Conservation (phyloP, 441 rosid genomes). For the Bruguiera hainesii region DNA sequence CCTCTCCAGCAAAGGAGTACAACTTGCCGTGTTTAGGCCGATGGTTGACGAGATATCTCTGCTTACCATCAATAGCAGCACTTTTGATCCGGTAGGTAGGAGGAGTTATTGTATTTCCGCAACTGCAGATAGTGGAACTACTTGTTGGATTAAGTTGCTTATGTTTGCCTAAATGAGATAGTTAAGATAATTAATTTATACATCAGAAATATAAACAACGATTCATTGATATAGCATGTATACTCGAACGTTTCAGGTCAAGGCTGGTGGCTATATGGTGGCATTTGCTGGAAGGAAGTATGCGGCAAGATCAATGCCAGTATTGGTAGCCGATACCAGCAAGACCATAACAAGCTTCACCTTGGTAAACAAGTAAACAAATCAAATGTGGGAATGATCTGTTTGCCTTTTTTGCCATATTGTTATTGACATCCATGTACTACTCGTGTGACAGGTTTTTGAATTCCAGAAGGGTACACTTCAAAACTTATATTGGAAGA, state of each 20-base stretch:
- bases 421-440: background rate
- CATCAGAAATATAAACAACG: too few species aligned
- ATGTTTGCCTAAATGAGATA: too few species aligned
- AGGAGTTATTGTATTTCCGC: background rate
- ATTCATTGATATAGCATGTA: background rate
- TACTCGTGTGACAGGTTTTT: conserved; percentile 45
- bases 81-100: conserved; percentile 52
- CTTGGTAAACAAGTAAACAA: conserved; percentile 44
- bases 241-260: conserved; percentile 31
- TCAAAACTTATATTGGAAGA: conserved; percentile 75
- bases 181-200: too few species aligned
- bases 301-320: conserved; percentile 83
- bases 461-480: conserved; percentile 78
- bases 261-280: conserved; percentile 65
- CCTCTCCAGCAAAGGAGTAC: conserved; percentile 42
- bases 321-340: conserved; percentile 47
- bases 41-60: conserved; percentile 80
- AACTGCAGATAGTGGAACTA: background rate
- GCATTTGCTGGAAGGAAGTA: conserved; percentile 85
- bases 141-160: too few species aligned
- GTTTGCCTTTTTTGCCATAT: background rate
- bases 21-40: conserved; percentile 74
- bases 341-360: conserved; percentile 72
- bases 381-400: background rate
- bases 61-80: conserved; percentile 52